phyloP scores from a whole-genome alignment of 1,139 yeast species.

The Scheffersomyces insectosa region DNA sequence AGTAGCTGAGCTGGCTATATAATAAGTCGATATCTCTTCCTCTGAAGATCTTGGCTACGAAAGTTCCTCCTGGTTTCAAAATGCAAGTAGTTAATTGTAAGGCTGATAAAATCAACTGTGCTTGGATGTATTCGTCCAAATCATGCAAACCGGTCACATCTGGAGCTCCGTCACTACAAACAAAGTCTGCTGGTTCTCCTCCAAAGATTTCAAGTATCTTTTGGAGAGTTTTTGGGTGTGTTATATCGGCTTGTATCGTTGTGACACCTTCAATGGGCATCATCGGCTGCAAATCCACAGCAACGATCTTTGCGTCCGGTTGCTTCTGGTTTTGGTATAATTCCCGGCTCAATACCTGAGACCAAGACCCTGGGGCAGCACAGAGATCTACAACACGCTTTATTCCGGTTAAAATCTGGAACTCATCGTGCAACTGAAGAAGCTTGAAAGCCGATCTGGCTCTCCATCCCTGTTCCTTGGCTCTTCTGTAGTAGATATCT shows the following conservation, averaged over 20 bases:
- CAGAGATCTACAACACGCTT: constrained; percentile 90
- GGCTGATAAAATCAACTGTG: constrained; percentile 88
- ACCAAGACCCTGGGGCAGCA: constrained; percentile 99
- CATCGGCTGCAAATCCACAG: constrained; percentile 97
- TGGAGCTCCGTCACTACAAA: constrained; percentile 97
- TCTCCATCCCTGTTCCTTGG: constrained; percentile 97
- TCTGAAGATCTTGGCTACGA: constrained; percentile 93
- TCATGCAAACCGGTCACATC: constrained; percentile 98
- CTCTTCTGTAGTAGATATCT: constrained; percentile 85
- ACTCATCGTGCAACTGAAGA: constrained; percentile 85
- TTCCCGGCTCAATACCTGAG: constrained; percentile 85
- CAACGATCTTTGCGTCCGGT: constrained; percentile 70
- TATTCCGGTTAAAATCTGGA: constrained; percentile 73
- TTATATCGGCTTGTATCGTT: constrained; percentile 92
- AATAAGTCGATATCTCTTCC: constrained; percentile 93
- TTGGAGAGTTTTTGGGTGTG: constrained; percentile 86
- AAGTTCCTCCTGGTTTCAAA: constrained; percentile 83
- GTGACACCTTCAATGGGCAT: constrained; percentile 88
- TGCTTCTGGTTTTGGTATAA: constrained; percentile 44
- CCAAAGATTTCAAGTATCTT: constrained; percentile 78
- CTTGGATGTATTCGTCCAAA: constrained; percentile 93
- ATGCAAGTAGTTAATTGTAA: constrained; percentile 87
- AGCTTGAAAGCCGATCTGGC: constrained; percentile 95
- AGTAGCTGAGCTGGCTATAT: constrained; percentile 81
- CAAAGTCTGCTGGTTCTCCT: constrained; percentile 92